These are phyloP conservation scores for Heliocybe sulcata DNA, from an alignment of 1,284 basidiomycete species.

Conservation along the genomic window DNA sequence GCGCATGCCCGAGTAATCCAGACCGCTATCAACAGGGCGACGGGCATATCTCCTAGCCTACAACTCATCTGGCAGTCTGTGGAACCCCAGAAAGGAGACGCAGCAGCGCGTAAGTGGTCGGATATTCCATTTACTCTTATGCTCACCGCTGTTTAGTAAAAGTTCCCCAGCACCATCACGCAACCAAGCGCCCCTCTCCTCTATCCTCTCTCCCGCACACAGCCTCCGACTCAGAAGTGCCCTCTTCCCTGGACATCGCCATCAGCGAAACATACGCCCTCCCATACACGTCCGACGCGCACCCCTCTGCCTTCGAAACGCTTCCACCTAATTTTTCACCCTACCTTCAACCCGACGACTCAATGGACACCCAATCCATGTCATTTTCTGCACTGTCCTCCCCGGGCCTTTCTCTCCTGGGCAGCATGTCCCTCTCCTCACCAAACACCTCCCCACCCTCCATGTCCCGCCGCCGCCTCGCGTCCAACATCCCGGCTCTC, in stretches of 20 bases:
- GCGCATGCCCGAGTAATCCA: background rate
- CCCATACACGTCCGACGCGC: background rate
- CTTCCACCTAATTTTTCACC: background rate
- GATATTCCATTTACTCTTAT: background rate
- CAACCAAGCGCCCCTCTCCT: background rate
- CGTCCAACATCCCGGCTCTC: slow-evolving; percentile 17
- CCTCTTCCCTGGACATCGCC: background rate
- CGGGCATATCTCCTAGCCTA: background rate
- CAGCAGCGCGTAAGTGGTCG: background rate
- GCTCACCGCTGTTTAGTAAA: background rate
- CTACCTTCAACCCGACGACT: background rate
- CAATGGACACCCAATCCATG: background rate
- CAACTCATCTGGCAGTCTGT: background rate
- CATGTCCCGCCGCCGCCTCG: slow-evolving; percentile 21
- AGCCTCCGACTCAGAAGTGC: background rate
- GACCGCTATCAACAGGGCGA: background rate
- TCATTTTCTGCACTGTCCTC: background rate
- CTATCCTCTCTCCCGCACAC: background rate
- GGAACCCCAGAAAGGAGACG: background rate
- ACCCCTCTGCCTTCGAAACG: background rate
- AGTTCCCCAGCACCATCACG: background rate
- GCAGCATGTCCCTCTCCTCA: background rate
- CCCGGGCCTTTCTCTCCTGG: background rate
- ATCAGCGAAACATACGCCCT: background rate
- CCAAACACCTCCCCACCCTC: slow-evolving; percentile 4